Base-by-base conservation (phyloP, 2,329 filamentous ascomycete genomes). In the Colletotrichum sojae region DNA sequence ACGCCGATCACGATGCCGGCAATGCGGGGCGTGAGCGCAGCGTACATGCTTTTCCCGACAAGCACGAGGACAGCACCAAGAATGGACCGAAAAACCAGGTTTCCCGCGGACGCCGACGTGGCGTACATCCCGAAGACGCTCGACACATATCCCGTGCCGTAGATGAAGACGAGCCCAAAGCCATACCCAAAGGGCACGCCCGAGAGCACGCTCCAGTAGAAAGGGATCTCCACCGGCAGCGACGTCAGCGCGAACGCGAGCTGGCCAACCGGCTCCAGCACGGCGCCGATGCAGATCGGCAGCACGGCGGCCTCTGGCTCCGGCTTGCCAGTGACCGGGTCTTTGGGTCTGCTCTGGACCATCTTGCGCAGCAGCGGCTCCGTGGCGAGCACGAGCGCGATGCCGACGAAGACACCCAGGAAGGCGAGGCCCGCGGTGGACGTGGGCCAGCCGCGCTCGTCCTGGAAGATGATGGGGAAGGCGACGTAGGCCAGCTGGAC, bases 201-300 rank as follows among this genome's bases (percentile, higher is more conserved):
- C 0, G 89, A 88, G 0, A 91, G 76, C 39, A 92, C 85, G 4
- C 89, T 88, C 20, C 84, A 82, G 40, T 90, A 85, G 86, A 88
- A 91, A 72, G 88, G 89, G 2, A 90, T 86, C 15, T 86, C 83
- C 0, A 78, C 77, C 0, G 89, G 89, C 1, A 88, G 84, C 68
- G 86, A 90, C 0, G 89, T 90, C 88, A 89, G 91, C 0, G 89
- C 87, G 70, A 91, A 91, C 79, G 88, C 89, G 53, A 91, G 82
- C 72, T 91, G 84, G 25, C 89, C 89, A 2, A 86, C 75, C 0
- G 90, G 89, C 3, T 88, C 83, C 0, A 88, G 78, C 0, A 91
- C 76, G 0, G 89, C 87, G 2, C 86, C 87, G n/a, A 91, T 84
- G 73, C 88, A 91, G 2, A 91, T 85, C 27, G 90, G 83, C 48